Conservation (phyloP, 2,329 filamentous ascomycete species). For the Dothidotthia symphoricarpi region DNA sequence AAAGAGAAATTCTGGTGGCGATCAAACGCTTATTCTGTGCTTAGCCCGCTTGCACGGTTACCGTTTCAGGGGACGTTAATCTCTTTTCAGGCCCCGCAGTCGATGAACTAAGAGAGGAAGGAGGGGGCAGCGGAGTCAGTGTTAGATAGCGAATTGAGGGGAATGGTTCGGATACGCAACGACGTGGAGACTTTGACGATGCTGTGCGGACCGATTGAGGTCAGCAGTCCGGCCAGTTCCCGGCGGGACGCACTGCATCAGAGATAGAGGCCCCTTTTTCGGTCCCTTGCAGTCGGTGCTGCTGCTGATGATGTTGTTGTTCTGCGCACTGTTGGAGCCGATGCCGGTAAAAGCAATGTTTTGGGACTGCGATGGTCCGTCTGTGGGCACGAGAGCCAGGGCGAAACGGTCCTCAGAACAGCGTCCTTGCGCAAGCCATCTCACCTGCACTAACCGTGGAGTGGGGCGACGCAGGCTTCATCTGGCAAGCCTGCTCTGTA, state of each 20-base stretch:
- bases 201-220: slow-evolving; percentile 19
- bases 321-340: slow-evolving; percentile 1
- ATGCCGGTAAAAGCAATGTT: too few relatives aligned
- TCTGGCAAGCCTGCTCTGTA: slow-evolving; percentile 2
- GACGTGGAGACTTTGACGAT: slow-evolving; percentile 19
- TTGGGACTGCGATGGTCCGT: too few relatives aligned
- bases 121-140: slow-evolving; percentile 19
- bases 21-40: slow-evolving; percentile 43
- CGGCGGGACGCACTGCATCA: slow-evolving; percentile 12
- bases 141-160: slow-evolving; percentile 16
- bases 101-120: slow-evolving; percentile 16
- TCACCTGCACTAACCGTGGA: too few relatives aligned
- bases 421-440: too few relatives aligned
- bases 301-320: slow-evolving; percentile 2
- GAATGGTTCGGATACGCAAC: slow-evolving; percentile 17
- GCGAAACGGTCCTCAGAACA: too few relatives aligned
- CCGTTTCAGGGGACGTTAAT: slow-evolving; percentile 35
- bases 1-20: slow-evolving; percentile 37
- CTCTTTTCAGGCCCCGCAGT: slow-evolving; percentile 21
- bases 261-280: slow-evolving; percentile 10
- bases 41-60: slow-evolving; percentile 28
- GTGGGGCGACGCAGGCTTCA: slow-evolving; percentile 12
- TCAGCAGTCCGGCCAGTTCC: slow-evolving; percentile 14
- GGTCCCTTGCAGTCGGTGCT: slow-evolving; percentile 3
- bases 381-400: too few relatives aligned